These are phyloP conservation scores for Fusarium liriodendri DNA, from an alignment of 2,329 filamentous ascomycete species.

Conservation along the genomic window DNA sequence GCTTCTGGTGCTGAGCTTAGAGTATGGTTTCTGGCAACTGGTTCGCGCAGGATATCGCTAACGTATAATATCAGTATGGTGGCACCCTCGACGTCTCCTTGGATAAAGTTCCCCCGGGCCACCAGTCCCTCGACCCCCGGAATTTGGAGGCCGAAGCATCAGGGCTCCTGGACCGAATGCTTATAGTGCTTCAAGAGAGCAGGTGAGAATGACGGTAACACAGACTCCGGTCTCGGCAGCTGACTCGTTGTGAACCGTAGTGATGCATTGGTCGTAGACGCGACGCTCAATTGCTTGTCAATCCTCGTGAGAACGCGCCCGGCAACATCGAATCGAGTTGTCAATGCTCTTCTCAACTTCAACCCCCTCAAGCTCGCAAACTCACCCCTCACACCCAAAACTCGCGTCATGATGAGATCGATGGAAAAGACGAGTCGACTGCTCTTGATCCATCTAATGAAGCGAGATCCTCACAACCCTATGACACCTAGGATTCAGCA, in stretches of 20 bases:
- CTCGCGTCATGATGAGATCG: constrained; percentile 86
- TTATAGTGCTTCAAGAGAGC: constrained; percentile 86
- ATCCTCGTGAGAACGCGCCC: constrained; percentile 85
- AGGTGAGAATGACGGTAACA: constrained; percentile 66
- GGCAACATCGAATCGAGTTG: constrained; percentile 83
- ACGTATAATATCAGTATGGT: constrained; percentile 51
- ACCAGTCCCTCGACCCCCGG: constrained; percentile 81
- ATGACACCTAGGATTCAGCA: constrained; percentile 84
- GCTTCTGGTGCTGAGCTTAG: constrained; percentile 83
- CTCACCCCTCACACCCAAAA: constrained; percentile 80
- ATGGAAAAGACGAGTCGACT: constrained; percentile 94
- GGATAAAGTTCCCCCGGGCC: constrained; percentile 84
- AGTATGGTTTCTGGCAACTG: constrained; percentile 59
- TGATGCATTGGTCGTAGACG: constrained; percentile 89
- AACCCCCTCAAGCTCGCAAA: constrained; percentile 87
- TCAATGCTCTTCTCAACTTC: constrained; percentile 88
- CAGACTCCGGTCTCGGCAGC: background rate
- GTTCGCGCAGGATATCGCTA: constrained; percentile 11
- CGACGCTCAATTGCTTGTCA: constrained; percentile 89
- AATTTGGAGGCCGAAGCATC: constrained; percentile 93
- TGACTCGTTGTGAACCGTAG: constrained; percentile 56
- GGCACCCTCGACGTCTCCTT: constrained; percentile 81
- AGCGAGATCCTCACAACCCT: constrained; percentile 86
- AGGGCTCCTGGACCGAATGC: constrained; percentile 88
- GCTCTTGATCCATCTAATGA: constrained; percentile 84